Evolutionary conservation across 78 protist genomes (phyloP), one percentile per base, ranked within the genome.

Genomic region (Polysphondylium violaceum): DNA sequence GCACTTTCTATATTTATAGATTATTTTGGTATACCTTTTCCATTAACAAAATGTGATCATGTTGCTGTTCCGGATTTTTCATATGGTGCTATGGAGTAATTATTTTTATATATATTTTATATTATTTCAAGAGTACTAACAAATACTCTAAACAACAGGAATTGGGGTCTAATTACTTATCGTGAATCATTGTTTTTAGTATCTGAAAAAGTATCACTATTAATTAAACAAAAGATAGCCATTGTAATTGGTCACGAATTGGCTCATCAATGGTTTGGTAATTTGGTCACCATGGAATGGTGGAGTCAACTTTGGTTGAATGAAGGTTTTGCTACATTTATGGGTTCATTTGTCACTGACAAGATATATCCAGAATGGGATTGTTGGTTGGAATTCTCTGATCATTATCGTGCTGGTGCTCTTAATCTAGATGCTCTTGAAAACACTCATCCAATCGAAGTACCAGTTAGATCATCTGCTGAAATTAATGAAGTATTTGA

Each of bases 221-320:
- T 33, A 27, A 29, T 25, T n/a, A 71, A 85, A 71, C 75, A 77
- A 64, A 44, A 55, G 16, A 73, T 95, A 14, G 94, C 95, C 19
- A 40, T 50, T 35, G 81, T 92, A 0, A 95, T 96, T 36, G 88
- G 74, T 4, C 98, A 95, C 64, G 97, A 96, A 50, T 71, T 36
- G 27, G 72, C 47, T 25, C 72, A 64, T 64, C 50, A 36, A 44
- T 96, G 97, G 97, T 98, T 98, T 79, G 99, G 99, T 40, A 98
- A 98, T 72, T 95, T 98, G 44, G 98, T 97, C 8, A 97, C 99
- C n/a, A 96, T 97, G 98, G 97, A 94, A 23, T 97, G 98, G 99
- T 98, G 99, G 99, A 77, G 74, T 25, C 88, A 96, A 63, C 89
- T 98, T 19, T 98, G 98, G 98, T 87, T 96, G n/a, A 96, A 96